phyloP scores from a whole-genome alignment of 176 grass and related monocot genomes.

The Triticum aestivum region IWGSC_CS_RefSeq_v2.1 NC_057801.1:607596412-607596911 shows the following conservation, averaged over 20 bases:
- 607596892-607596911: neutral
- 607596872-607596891: neutral
- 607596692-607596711: slow-evolving; percentile 66
- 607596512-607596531: slow-evolving; percentile 71
- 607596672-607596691: slow-evolving; percentile 63
- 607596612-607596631: slow-evolving; percentile 58
- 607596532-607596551: slow-evolving; percentile 47
- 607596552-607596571: slow-evolving; percentile 75
- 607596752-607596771: slow-evolving; percentile 60
- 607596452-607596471: slow-evolving; percentile 92
- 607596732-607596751: slow-evolving; percentile 69
- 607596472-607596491: slow-evolving; percentile 74
- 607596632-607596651: slow-evolving; percentile 57
- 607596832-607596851: neutral
- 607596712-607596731: slow-evolving; percentile 59
- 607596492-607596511: slow-evolving; percentile 67
- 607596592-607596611: slow-evolving; percentile 87
- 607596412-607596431: slow-evolving; percentile 29
- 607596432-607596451: slow-evolving; percentile 51
- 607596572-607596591: slow-evolving; percentile 70
- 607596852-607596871: neutral
- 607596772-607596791: slow-evolving; percentile 2
- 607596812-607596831: neutral
- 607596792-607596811: neutral
- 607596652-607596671: slow-evolving; percentile 76